phyloP scores from a whole-genome alignment of 495 filamentous ascomycete species.

The Penicillium daleae region DNA sequence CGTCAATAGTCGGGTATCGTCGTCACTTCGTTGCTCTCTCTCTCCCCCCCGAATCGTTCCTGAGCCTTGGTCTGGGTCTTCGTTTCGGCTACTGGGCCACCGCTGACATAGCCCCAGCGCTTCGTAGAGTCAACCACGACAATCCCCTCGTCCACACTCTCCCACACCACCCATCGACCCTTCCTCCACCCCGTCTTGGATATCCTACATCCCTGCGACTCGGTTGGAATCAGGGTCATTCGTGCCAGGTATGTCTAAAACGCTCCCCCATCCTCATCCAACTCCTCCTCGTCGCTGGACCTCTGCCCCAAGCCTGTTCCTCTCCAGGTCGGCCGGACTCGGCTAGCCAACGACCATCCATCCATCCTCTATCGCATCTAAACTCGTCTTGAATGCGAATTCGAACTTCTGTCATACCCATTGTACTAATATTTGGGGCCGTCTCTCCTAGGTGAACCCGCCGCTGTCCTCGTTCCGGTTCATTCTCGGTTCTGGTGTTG shows the following conservation, averaged over 20 bases:
- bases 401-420: slow-evolving; percentile 14
- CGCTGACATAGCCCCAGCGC: slow-evolving; percentile 52
- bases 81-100: slow-evolving; percentile 37
- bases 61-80: slow-evolving; percentile 5
- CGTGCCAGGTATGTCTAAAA: slow-evolving; percentile 41
- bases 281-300: slow-evolving; percentile 38
- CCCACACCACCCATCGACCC: slow-evolving; percentile 33
- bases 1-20: slow-evolving; percentile 23
- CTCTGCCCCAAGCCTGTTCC: slow-evolving; percentile 27
- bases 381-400: slow-evolving; percentile 27
- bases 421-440: slow-evolving; percentile 36
- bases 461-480: slow-evolving; percentile 38
- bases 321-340: slow-evolving; percentile 42
- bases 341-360: slow-evolving; percentile 31
- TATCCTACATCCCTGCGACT: slow-evolving; percentile 36
- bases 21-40: background rate
- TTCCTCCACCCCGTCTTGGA: slow-evolving; percentile 23
- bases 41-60: slow-evolving; percentile 9
- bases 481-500: slow-evolving; percentile 50
- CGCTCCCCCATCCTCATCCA: slow-evolving; percentile 49
- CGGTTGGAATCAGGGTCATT: slow-evolving; percentile 29
- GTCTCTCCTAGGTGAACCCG: slow-evolving; percentile 31
- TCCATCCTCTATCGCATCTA: slow-evolving; percentile 25
- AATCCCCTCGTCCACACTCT: slow-evolving; percentile 35
- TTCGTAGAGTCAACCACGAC: slow-evolving; percentile 41